phyloP scores from a whole-genome alignment of 805 yeast species.

The Metschnikowia lochheadii region DNA sequence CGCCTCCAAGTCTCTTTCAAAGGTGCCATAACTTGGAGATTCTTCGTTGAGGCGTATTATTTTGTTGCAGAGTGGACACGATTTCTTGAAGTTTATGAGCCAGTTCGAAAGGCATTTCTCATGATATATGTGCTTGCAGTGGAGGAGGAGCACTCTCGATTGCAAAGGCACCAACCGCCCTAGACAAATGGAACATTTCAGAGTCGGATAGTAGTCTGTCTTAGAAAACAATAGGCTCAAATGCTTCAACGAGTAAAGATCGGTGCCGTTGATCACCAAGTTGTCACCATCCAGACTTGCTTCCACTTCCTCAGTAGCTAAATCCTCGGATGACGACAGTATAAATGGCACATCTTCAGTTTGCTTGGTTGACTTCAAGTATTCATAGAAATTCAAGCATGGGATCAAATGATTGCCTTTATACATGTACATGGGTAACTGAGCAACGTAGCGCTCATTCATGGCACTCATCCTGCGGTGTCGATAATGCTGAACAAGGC shows the following conservation, averaged over 20 bases:
- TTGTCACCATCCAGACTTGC: not conserved
- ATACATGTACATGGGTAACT: slow-evolving; percentile 37
- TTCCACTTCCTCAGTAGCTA: slow-evolving; percentile 5
- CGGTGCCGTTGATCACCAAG: slow-evolving; percentile 9
- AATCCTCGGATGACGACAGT: slow-evolving; percentile 14
- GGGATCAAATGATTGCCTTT: slow-evolving; percentile 33
- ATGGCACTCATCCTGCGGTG: slow-evolving; percentile 23
- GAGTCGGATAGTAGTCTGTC: slow-evolving; percentile 25
- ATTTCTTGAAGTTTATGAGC: slow-evolving; percentile 50
- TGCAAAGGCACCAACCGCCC: slow-evolving; percentile 47
- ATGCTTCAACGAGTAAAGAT: slow-evolving; percentile 5
- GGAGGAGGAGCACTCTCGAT: slow-evolving; percentile 48
- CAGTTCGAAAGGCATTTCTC: slow-evolving; percentile 55
- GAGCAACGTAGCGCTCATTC: slow-evolving; percentile 29
- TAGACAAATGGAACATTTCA: slow-evolving; percentile 58
- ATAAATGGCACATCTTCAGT: slow-evolving; percentile 14
- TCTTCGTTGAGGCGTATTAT: not conserved
- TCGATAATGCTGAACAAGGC: slow-evolving; percentile 26
- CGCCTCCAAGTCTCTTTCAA: slow-evolving; percentile 10
- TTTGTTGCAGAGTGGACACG: slow-evolving; percentile 57
- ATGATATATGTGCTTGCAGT: slow-evolving; percentile 61
- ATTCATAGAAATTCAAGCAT: slow-evolving; percentile 22
- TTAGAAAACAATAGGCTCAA: slow-evolving; percentile 8
- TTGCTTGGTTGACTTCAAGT: slow-evolving; percentile 32
- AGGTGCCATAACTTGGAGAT: slow-evolving; percentile 7